These are phyloP conservation scores for Mantamonas sphyraenae DNA, from an alignment of 78 protist species.

Conservation along the genomic window DNA sequence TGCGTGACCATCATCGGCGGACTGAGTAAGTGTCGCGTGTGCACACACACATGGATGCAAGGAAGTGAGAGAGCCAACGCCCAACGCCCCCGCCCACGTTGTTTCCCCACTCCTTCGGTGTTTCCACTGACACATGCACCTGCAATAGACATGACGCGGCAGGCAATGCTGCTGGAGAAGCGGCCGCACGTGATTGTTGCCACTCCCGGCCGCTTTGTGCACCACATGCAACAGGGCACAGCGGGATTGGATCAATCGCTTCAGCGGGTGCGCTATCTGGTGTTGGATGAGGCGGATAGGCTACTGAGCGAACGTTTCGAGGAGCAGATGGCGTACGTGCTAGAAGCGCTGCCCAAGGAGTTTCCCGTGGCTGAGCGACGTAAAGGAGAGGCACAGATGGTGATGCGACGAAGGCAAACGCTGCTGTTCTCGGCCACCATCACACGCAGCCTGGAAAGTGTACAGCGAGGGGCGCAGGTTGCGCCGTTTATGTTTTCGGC, in stretches of 20 bases:
- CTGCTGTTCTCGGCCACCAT: slow-evolving; percentile 80
- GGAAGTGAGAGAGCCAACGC: too few relatives aligned
- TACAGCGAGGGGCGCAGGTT: too few relatives aligned
- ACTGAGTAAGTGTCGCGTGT: slow-evolving; percentile 6
- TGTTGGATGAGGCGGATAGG: slow-evolving; percentile 89
- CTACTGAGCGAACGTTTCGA: slow-evolving; percentile 61
- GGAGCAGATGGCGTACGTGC: neutral
- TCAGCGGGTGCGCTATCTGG: too few relatives aligned
- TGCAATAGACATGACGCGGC: slow-evolving; percentile 42
- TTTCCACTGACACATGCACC: neutral
- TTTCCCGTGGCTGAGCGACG: too few relatives aligned
- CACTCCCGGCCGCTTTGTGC: slow-evolving; percentile 92
- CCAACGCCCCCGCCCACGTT: too few relatives aligned
- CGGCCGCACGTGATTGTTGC: slow-evolving; percentile 91
- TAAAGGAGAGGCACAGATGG: too few relatives aligned
- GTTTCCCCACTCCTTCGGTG: neutral
- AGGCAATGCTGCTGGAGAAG: slow-evolving; percentile 54
- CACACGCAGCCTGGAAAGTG: slow-evolving; percentile 41
- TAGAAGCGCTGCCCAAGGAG: neutral
- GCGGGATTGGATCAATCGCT: neutral
- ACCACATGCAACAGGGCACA: slow-evolving; percentile 42
- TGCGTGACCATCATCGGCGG: slow-evolving; percentile 69
- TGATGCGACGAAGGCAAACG: slow-evolving; percentile 74
- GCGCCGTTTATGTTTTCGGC: too few relatives aligned
- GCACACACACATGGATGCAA: neutral